Conservation (phyloP, 768 basidiomycete genomes). For the Mycena metata region DNA sequence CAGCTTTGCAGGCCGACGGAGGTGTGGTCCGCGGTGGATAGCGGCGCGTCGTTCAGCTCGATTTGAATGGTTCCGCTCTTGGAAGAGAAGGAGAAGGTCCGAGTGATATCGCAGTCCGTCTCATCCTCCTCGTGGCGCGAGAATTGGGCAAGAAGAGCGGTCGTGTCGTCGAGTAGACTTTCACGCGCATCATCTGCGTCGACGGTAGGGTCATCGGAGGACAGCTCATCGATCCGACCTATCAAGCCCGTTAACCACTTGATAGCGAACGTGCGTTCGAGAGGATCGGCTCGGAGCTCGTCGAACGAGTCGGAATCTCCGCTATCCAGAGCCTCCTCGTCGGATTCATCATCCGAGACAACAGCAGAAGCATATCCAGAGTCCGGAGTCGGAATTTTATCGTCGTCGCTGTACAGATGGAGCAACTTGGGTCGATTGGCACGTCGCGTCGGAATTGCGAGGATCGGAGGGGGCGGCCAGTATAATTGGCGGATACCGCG, state of each 20-base stretch:
- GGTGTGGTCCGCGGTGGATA: conserved; percentile 76
- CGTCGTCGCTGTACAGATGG: conserved; percentile 51
- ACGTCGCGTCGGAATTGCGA: conserved; percentile 46
- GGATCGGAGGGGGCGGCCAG: conserved; percentile 54
- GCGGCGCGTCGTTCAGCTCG: conserved; percentile 78
- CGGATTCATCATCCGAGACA: conserved; percentile 62
- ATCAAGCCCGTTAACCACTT: conserved; percentile 83
- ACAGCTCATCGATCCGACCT: conserved; percentile 61
- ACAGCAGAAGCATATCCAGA: conserved; percentile 86
- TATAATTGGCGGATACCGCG: conserved; percentile 65
- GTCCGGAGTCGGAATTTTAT: conserved; percentile 68
- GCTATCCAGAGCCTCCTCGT: conserved; percentile 27
- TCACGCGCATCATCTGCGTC: conserved; percentile 58
- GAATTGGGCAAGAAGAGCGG: conserved; percentile 70
- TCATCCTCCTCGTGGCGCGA: conserved; percentile 55
- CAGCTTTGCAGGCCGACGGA: conserved; percentile 89
- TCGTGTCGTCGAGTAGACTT: conserved; percentile 66
- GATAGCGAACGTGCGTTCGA: conserved; percentile 78
- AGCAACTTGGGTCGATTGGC: conserved; percentile 40
- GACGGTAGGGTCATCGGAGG: conserved; percentile 36
- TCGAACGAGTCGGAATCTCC: conserved; percentile 50
- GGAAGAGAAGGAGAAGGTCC: conserved; percentile 65
- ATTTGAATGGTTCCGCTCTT: conserved; percentile 52
- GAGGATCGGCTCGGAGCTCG: conserved; percentile 68
- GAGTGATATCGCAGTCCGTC: conserved; percentile 57